Conservation (phyloP, 116 monocot species). For the Trichopus zeylanicus region DNA sequence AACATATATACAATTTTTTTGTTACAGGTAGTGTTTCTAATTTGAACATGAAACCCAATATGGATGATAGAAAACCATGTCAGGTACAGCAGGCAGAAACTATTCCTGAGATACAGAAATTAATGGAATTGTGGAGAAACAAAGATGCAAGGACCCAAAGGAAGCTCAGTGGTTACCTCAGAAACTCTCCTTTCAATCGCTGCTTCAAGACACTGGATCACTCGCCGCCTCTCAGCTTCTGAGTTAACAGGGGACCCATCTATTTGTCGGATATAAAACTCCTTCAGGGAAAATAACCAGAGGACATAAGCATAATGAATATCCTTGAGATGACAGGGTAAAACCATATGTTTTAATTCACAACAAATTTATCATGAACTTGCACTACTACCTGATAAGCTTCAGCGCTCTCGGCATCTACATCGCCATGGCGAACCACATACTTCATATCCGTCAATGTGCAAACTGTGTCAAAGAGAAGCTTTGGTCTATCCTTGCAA, state of each 20-base stretch:
- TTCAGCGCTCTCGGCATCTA: conserved; percentile 30
- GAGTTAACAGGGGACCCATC: conserved; percentile 45
- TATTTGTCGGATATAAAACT: conserved; percentile 46
- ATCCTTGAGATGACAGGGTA: too few relatives aligned
- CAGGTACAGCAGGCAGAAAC: too few relatives aligned
- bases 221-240: conserved; percentile 37
- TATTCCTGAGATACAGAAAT: too few relatives aligned
- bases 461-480: conserved; percentile 63
- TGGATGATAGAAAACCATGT: too few relatives aligned
- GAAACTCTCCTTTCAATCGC: conserved; percentile 46
- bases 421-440: conserved; percentile 62
- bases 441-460: conserved; percentile 72
- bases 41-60: too few relatives aligned
- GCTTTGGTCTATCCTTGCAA: conserved; percentile 56
- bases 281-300: conserved; percentile 18
- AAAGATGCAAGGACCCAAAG: too few relatives aligned
- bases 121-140: too few relatives aligned
- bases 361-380: not conserved
- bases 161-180: conserved; percentile 19
- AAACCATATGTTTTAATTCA: not conserved
- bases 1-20: too few relatives aligned
- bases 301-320: not conserved
- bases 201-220: conserved; percentile 49
- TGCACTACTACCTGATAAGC: conserved; percentile 44
- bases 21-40: too few relatives aligned